These are phyloP conservation scores for Gillenia trifoliata DNA, from an alignment of 306 rosid genomes.

Conservation along the genomic window DNA sequence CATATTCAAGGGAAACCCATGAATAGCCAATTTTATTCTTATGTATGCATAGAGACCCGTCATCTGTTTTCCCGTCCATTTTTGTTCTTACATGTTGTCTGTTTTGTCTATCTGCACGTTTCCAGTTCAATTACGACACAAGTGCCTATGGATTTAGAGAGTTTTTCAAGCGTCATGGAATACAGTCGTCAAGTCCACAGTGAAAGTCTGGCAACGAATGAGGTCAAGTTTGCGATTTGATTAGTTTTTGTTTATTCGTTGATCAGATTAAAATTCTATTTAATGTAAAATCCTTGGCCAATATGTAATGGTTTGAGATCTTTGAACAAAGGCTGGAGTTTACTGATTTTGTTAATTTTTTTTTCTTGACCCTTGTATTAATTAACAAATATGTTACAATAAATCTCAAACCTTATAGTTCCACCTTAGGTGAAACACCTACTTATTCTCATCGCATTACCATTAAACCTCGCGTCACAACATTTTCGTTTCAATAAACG, in stretches of 20 bases:
- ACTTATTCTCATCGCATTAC: not conserved
- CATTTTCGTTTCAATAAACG: not conserved
- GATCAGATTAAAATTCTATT: not conserved
- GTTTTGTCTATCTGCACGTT: constrained; percentile 16
- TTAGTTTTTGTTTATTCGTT: not conserved
- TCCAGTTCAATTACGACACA: constrained; percentile 69
- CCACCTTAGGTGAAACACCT: not conserved
- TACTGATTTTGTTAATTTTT: not conserved
- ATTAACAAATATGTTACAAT: not conserved
- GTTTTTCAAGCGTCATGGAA: constrained; percentile 74
- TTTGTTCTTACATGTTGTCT: not conserved
- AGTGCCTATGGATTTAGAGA: constrained; percentile 92
- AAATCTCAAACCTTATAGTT: not conserved
- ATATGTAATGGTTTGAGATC: not conserved
- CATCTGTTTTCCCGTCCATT: not conserved
- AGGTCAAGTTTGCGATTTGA: not conserved
- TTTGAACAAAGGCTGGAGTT: not conserved
- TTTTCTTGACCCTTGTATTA: too few species aligned
- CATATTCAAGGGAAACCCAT: not conserved
- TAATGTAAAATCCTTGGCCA: not conserved
- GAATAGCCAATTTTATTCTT: not conserved
- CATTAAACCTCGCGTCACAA: not conserved
- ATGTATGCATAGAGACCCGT: not conserved
- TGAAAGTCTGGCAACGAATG: constrained; percentile 16
- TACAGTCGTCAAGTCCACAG: constrained; percentile 40